Evolutionary conservation across 2,329 filamentous ascomycete genomes (phyloP).

Genomic region (Magnaporthiopsis incrustans): DNA sequence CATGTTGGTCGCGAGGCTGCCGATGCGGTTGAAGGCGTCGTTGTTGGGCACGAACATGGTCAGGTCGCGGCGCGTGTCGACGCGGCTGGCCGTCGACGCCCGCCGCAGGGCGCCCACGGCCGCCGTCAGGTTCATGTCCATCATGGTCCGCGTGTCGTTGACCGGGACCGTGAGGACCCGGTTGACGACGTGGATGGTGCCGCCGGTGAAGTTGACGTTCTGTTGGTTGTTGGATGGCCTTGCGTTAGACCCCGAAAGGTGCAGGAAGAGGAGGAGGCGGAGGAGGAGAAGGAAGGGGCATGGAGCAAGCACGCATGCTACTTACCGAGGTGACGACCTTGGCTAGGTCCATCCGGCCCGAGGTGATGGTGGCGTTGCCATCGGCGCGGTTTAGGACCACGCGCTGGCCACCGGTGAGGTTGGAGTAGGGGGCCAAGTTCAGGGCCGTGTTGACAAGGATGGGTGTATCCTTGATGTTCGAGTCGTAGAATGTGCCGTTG

Average conservation of each 20-base stretch:
- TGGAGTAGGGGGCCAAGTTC: slow-evolving; percentile 42
- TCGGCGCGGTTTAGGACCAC: slow-evolving; percentile 36
- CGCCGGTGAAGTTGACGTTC: slow-evolving; percentile 46
- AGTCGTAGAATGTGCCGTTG: slow-evolving; percentile 36
- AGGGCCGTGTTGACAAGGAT: slow-evolving; percentile 34
- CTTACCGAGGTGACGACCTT: slow-evolving; percentile 41
- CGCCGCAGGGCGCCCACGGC: slow-evolving; percentile 36
- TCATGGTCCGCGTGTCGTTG: slow-evolving; percentile 31
- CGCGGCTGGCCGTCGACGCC: slow-evolving; percentile 30
- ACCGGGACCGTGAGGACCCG: slow-evolving; percentile 36
- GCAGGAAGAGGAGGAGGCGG: neutral
- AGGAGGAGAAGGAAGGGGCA: neutral
- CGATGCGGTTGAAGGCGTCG: slow-evolving; percentile 49
- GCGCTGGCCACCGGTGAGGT: slow-evolving; percentile 52
- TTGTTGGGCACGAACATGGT: slow-evolving; percentile 60
- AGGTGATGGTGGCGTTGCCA: slow-evolving; percentile 39
- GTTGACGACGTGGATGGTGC: slow-evolving; percentile 46
- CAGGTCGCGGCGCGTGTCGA: slow-evolving; percentile 36
- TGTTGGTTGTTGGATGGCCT: slow-evolving; percentile 13
- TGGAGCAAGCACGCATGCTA: neutral
- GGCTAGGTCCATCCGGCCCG: slow-evolving; percentile 40
- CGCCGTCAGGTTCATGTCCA: slow-evolving; percentile 34
- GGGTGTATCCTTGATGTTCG: slow-evolving; percentile 20
- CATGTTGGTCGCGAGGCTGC: slow-evolving; percentile 39
- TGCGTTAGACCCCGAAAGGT: neutral